Conservation (phyloP, 2,329 filamentous ascomycete genomes). For the Cordyceps pruinosa region DNA sequence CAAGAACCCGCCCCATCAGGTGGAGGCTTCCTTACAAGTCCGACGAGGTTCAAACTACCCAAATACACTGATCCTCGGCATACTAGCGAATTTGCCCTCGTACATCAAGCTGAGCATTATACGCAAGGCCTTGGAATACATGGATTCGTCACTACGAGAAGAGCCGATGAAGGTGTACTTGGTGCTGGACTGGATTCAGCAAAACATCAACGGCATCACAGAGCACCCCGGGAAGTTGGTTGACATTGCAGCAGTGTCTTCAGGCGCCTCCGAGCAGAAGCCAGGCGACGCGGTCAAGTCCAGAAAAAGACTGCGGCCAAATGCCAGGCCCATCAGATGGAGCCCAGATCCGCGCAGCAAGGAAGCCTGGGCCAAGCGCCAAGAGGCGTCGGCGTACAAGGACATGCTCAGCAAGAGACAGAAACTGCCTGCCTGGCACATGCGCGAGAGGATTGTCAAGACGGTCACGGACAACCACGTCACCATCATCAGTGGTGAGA, state of each 20-base stretch:
- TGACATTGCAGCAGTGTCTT: constrained; percentile 74
- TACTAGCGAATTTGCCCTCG: constrained; percentile 68
- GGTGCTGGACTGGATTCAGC: constrained; percentile 85
- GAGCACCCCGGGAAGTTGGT: constrained; percentile 75
- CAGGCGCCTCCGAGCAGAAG: constrained; percentile 53
- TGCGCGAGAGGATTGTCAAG: constrained; percentile 67
- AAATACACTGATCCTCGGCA: constrained; percentile 57
- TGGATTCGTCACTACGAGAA: constrained; percentile 63
- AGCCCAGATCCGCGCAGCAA: constrained; percentile 51
- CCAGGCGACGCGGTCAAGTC: constrained; percentile 21
- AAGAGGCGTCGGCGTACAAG: constrained; percentile 57
- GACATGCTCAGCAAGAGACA: constrained; percentile 69
- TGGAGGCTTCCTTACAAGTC: constrained; percentile 56
- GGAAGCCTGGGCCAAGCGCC: constrained; percentile 63
- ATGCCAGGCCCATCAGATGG: constrained; percentile 58
- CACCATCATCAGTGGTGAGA: constrained; percentile 95
- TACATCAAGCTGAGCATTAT: constrained; percentile 90
- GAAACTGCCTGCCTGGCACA: constrained; percentile 78
- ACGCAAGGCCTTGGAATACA: constrained; percentile 66
- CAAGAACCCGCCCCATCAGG: constrained; percentile 42
- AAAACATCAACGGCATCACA: constrained; percentile 74
- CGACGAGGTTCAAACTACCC: constrained; percentile 72
- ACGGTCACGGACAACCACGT: constrained; percentile 75
- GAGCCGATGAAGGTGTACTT: constrained; percentile 88
- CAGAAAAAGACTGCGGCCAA: constrained; percentile 32